Evolutionary conservation across 495 filamentous ascomycete genomes (phyloP).

Genomic region (Hyaloscypha hepaticicola): DNA sequence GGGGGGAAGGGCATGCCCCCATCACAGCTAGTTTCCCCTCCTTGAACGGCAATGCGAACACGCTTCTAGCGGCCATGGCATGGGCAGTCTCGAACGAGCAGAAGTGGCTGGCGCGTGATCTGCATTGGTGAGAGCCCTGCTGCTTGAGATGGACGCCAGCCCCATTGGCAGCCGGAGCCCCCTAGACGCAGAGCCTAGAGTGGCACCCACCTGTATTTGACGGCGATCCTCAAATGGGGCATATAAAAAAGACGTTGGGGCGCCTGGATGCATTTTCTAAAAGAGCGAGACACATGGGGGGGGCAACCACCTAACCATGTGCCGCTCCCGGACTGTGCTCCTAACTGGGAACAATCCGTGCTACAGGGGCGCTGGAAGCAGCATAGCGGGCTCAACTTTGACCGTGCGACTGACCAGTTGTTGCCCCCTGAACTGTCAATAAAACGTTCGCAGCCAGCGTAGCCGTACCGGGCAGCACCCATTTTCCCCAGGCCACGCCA

Average conservation of each 20-base stretch:
- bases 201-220: conserved; percentile 28
- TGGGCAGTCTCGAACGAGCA: conserved; percentile 21
- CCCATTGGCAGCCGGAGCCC: conserved; percentile 22
- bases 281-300: conserved; percentile 4
- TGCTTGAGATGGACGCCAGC: neutral
- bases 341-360: conserved; percentile 21
- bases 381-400: conserved; percentile 16
- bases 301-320: conserved; percentile 11
- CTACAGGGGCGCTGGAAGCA: conserved; percentile 17
- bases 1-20: conserved; percentile 6
- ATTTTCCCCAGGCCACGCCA: conserved; percentile 1
- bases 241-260: conserved; percentile 27
- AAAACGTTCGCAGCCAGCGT: conserved; percentile 11
- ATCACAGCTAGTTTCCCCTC: conserved; percentile 5
- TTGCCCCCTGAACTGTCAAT: conserved; percentile 25
- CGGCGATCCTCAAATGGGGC: conserved; percentile 29
- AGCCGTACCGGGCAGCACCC: conserved; percentile 9
- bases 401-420: neutral
- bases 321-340: conserved; percentile 21
- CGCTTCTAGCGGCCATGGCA: conserved; percentile 11
- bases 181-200: conserved; percentile 28
- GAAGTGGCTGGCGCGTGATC: conserved; percentile 33
- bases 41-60: conserved; percentile 15
- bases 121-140: conserved; percentile 28
- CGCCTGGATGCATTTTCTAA: conserved; percentile 17